Conservation (phyloP, 345 rosid genomes). For the Ceriops tagal region DNA sequence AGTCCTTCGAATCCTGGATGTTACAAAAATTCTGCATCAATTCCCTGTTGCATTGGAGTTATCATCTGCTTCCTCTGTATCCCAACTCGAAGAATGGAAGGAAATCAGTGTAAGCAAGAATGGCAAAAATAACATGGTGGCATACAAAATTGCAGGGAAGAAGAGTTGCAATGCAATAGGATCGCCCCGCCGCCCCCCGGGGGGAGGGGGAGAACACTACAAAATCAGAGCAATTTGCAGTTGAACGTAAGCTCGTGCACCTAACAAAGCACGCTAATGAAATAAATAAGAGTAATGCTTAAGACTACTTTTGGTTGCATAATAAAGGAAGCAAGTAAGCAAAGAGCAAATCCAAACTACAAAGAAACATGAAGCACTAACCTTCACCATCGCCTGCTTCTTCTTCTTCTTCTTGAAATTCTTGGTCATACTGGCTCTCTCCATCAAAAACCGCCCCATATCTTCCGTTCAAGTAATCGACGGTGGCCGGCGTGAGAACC, state of each 20-base stretch:
- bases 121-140: neutral
- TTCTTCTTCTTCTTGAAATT: constrained; percentile 26
- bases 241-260: too few species aligned
- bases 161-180: too few species aligned
- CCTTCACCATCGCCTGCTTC: constrained; percentile 42
- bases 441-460: constrained; percentile 54
- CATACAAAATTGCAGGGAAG: too few species aligned
- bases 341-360: neutral
- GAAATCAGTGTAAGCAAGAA: neutral
- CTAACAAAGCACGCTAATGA: too few species aligned
- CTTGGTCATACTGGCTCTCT: constrained; percentile 41
- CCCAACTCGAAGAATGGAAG: neutral
- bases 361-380: constrained; percentile 21
- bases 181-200: too few species aligned
- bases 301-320: too few species aligned
- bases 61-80: constrained; percentile 22
- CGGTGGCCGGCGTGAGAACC: constrained; percentile 69
- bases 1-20: neutral
- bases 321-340: neutral
- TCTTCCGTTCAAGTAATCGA: constrained; percentile 64
- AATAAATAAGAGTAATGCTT: too few species aligned
- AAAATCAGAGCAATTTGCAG: too few species aligned
- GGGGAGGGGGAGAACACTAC: too few species aligned
- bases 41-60: constrained; percentile 17
- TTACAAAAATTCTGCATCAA: constrained; percentile 4